Evolutionary conservation across 2,329 filamentous ascomycete genomes (phyloP), one percentile per base, ranked within the genome.

Genomic region (Aspergillus glaucus): DNA sequence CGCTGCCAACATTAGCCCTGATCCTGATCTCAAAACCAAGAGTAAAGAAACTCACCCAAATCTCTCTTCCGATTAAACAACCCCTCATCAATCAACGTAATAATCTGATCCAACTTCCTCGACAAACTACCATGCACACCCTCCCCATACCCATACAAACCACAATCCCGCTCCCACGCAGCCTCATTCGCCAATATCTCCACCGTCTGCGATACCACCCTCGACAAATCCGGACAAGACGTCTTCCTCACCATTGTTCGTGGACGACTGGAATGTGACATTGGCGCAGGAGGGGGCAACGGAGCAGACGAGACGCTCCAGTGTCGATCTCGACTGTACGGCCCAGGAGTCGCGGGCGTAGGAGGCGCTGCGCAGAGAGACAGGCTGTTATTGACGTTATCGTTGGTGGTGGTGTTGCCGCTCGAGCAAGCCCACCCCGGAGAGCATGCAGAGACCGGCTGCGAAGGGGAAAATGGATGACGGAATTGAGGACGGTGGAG

Each of bases 61-160:
- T 71, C 68, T 46, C 51, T 56, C 42, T 69, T 74, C 47, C 71
- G 67, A 12, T 75, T 72, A 47, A 78, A 78, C 8, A 64, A 71
- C 22, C 87, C 85, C 17, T 77, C 74, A 62, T 91, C 87, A 48
- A 91, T 89, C 24, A 79, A 75, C 1, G 86, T 88, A 63, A 91
- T 81, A 49, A 88, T 76, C 41, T 80, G 71, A 62, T 88, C 79
- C 51, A 91, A 78, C 46, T 81, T 81, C 3, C 74, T 73, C 12
- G 75, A 79, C 43, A 89, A 78, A 47, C 81, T 70, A 58, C 87
- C 80, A 57, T 75, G 81, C 15, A 61, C 46, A 45, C 62, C 60
- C 3, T 53, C 43, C n/a, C 53, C 54, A 2, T 54, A 47, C 4
- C 50, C 40, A 6, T 59, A 46, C 81, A 65, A 5, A 63, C 72